Evolutionary conservation across 768 basidiomycete species (phyloP).

Genomic region (Mycena vitilis): DNA sequence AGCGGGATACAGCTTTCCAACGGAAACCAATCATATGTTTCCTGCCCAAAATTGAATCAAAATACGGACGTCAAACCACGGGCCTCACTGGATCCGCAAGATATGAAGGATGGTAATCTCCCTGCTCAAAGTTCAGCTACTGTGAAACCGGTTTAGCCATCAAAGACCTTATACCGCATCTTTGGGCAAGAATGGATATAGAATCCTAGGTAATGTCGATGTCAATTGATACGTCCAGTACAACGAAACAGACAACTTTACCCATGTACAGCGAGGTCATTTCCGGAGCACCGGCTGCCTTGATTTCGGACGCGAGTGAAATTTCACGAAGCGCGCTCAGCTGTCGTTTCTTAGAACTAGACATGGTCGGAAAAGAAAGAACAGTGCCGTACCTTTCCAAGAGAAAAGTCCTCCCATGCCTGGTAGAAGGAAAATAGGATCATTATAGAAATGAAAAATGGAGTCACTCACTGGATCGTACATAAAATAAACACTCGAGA

Average conservation of each 20-base stretch:
- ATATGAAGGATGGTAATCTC: constrained; percentile 90
- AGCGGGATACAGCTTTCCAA: constrained; percentile 66
- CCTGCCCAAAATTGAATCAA: constrained; percentile 55
- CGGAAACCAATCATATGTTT: constrained; percentile 82
- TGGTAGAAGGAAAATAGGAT: constrained; percentile 38
- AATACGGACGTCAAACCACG: not conserved
- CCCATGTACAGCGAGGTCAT: constrained; percentile 91
- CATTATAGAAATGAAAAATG: no score
- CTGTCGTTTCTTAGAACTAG: constrained; percentile 48
- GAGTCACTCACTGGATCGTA: constrained; percentile 61
- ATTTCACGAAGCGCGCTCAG: constrained; percentile 88
- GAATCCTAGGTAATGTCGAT: constrained; percentile 66
- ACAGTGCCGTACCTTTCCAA: constrained; percentile 74
- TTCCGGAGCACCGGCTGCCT: constrained; percentile 69
- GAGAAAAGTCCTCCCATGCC: constrained; percentile 72
- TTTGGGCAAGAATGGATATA: constrained; percentile 94
- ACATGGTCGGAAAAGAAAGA: not conserved
- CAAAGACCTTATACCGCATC: constrained; percentile 86
- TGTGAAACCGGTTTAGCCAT: not conserved
- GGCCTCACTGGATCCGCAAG: constrained; percentile 83
- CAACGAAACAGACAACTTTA: constrained; percentile 45
- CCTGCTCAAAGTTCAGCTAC: constrained; percentile 40
- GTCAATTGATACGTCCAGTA: constrained; percentile 6
- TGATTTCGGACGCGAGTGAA: constrained; percentile 80
- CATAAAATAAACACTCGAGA: constrained; percentile 90